Evolutionary conservation across 2,329 filamentous ascomycete genomes (phyloP), one percentile per base, ranked within the genome.

Genomic region (Ceratocystis cubensis): DNA sequence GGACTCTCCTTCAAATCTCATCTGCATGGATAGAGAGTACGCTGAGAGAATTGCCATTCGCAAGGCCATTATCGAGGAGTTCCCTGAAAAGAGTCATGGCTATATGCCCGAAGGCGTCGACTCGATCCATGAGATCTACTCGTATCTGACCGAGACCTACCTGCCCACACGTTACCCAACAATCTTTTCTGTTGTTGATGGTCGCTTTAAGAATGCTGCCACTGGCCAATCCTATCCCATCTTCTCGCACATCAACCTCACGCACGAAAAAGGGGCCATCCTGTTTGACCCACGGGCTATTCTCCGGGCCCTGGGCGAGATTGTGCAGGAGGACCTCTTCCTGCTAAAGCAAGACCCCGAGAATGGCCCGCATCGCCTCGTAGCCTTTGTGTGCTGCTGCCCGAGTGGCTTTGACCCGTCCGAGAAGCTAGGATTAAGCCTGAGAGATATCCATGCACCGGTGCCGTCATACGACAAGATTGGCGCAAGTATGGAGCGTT

Each of bases 391-490:
- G 28, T 81, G 79, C 72, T 82, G 80, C 69, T 80, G 80, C 64
- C 80, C 81, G 0, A 74, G 78, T 0, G 82, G 81, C 0, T 84
- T 83, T 61, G 78, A 82, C 61, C 80, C 81, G 0, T 75, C 77
- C 0, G 61, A 71, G 1, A 84, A 84, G 72, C 72, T 84, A 33
- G 81, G 80, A 1, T 76, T 77, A 69, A 70, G 76, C 8, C 72
- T 84, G 22, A 72, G 72, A 56, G 79, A 81, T 25, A 80, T 84
- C 10, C 82, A 84, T 66, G 72, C 67, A 17, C 80, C 80, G 0
- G 82, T 84, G 46, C 82, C 82, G 0, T 75, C 75, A 0, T 84
- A 82, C 65, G 78, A 81, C 17, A 82, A 79, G 73, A 82, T 84
- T 33, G 80, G 78, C 0, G 70, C 74, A 0, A 83, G 80, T 67